Base-by-base conservation (phyloP, 176 grass and related monocot species). In the Carex parvula region DNA sequence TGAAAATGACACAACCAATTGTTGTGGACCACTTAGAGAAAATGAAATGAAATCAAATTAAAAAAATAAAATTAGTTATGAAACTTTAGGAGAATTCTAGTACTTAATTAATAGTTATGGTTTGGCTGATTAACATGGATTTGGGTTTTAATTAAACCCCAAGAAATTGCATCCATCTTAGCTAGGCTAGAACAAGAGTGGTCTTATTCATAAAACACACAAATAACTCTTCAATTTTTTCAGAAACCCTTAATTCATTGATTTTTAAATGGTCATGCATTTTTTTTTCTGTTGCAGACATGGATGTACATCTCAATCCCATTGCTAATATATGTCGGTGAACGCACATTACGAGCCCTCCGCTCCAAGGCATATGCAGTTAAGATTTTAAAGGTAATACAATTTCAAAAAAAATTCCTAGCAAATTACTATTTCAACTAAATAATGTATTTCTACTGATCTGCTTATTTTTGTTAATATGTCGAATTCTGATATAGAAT, bases 241-340 rank as follows among this genome's bases (percentile, higher is more conserved):
- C 0, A 2, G 35, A 15, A 70, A 78, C 14, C n/a, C 22, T 26
- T 76, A 42, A 15, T 18, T 42, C 42, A 3, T 30, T 57, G 21
- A 57, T 78, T 63, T 59, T n/a, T 63, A 6, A 44, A 44, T 59
- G 44, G 15, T 54, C 14, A 9, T 82, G 61, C 4, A 18, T 8
- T 63, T 16, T 62, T 46, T 41, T 39, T 39, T 39, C 5, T 65
- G 87, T 63, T 87, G 42, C 90, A 99, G 96, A 99, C 96, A 89
- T 99, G 96, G 96, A 99, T 99, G 91, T 99, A 99, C 89, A 93
- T 99, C 69, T 87, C 93, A 12, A 77, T 99, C 57, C 96, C 96
- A 0, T 83, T 99, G 88, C 37, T 85, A 13, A 72, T 95, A 41
- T 99, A 99, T 32, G 84, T 91, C 1, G 96, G 96, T 53, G 96